Base-by-base conservation (phyloP, 2,329 filamentous ascomycete species). In the Xylariaceae sp. region DNA sequence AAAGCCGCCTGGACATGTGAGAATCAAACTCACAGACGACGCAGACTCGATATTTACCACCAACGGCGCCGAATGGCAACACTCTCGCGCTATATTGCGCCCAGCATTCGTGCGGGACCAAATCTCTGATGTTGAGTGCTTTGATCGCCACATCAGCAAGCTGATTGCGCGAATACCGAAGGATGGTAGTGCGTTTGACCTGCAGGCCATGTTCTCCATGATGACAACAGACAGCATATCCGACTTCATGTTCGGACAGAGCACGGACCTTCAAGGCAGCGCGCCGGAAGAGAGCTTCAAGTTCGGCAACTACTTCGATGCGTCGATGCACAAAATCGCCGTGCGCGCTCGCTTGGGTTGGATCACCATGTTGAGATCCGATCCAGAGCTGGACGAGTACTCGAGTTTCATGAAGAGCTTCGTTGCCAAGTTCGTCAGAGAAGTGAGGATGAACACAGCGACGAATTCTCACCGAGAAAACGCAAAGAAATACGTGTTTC, bases 221-320 rank as follows among this genome's bases (percentile, higher is more conserved):
- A 71, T 89, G 47, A 86, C 83, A 0, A 78, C 87, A 54, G 83
- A 88, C 58, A 78, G 77, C 1, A 81, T 83, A 5, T 87, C 83
- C 0, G 82, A 85, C 46, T 90, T 90, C 64, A 72, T 81, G 68
- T 70, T 76, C 48, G 74, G 74, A 11, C 66, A 67, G 45, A 72
- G 72, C 11, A 75, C 73, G 6, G 64, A 72, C 45, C 60, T 67
- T 6, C 64, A 75, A 17, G 66, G 63, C 6, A 52, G 59, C 17
- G 67, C 72, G 1, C 64, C 68, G 1, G 52, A 59, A 3, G 67
- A 71, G 32, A 68, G 69, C 6, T 51, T 65, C 6, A 58, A 64
- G n/a, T 82, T 82, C 60, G 70, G 72, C 14, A 39, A 60, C 4
- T 71, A 71, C 15, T 82, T 81, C 56, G 76, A 81, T 50, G 65